Evolutionary conservation across 2,329 filamentous ascomycete species (phyloP).

Genomic region (Zasmidium angulare): DNA sequence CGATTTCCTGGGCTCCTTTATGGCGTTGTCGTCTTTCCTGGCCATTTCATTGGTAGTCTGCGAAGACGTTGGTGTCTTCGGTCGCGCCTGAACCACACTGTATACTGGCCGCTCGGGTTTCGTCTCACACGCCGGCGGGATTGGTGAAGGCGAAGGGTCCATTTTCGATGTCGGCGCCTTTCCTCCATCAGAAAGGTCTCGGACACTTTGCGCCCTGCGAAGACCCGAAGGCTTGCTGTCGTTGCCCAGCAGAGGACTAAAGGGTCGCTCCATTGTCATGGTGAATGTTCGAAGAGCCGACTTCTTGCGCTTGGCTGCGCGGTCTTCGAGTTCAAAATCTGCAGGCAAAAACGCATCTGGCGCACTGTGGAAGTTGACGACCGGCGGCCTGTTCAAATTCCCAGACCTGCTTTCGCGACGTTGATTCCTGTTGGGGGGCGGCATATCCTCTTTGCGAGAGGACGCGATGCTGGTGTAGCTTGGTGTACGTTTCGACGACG

Average conservation of each 20-base stretch:
- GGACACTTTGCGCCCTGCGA: conserved; percentile 33
- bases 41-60: conserved; percentile 11
- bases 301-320: conserved; percentile 25
- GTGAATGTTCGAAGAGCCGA: conserved; percentile 33
- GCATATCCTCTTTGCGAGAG: conserved; percentile 31
- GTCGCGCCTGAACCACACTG: conserved; percentile 24
- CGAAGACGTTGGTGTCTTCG: conserved; percentile 18
- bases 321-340: conserved; percentile 46
- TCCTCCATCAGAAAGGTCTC: conserved; percentile 16
- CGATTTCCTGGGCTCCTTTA: conserved; percentile 25
- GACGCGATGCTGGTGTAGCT: conserved; percentile 51
- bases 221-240: conserved; percentile 23
- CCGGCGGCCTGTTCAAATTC: conserved; percentile 16
- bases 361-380: conserved; percentile 49
- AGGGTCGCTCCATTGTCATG: conserved; percentile 36
- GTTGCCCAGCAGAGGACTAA: conserved; percentile 29
- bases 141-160: conserved; percentile 7
- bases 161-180: conserved; percentile 1
- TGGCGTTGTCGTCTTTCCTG: conserved; percentile 4
- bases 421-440: conserved; percentile 2
- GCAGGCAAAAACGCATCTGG: conserved; percentile 49
- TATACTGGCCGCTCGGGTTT: conserved; percentile 18
- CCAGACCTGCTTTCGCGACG: conserved; percentile 3
- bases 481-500: conserved; percentile 68
- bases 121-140: background rate